Conservation (phyloP, 306 rosid species). For the Trifolium dubium region DNA sequence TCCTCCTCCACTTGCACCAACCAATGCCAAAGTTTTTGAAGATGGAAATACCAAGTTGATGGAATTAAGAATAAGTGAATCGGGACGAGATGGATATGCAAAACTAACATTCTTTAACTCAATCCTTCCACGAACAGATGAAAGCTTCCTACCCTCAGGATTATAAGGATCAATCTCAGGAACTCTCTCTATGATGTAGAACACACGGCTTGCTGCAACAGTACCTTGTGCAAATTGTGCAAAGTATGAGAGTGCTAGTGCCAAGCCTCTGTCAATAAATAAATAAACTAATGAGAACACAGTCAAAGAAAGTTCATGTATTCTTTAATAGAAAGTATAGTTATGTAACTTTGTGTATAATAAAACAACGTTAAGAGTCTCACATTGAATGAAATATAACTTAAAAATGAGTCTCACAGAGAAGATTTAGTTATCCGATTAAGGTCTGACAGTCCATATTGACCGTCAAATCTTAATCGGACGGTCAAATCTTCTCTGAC, state of each 20-base stretch:
- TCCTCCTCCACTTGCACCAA: slow-evolving; percentile 96
- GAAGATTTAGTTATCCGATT: no score
- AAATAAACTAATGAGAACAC: background rate
- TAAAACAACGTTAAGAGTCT: no score
- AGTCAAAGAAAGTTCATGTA: background rate
- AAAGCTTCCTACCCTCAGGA: slow-evolving; percentile 60
- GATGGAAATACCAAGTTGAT: slow-evolving; percentile 71
- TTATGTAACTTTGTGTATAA: background rate
- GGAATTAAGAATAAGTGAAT: slow-evolving; percentile 60
- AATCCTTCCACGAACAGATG: slow-evolving; percentile 64
- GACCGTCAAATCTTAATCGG: no score
- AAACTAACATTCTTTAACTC: slow-evolving; percentile 74
- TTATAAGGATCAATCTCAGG: slow-evolving; percentile 87
- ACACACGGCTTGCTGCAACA: slow-evolving; percentile 84
- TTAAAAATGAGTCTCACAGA: no score
- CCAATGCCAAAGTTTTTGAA: slow-evolving; percentile 75
- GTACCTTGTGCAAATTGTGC: slow-evolving; percentile 92
- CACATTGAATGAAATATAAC: no score
- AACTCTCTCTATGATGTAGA: slow-evolving; percentile 71
- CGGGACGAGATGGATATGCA: slow-evolving; percentile 80
- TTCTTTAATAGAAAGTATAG: background rate
- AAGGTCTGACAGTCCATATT: no score
- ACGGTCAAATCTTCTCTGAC: no score
- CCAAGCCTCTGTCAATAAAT: slow-evolving; percentile 70
- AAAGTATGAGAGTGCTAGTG: slow-evolving; percentile 79